Base-by-base conservation (phyloP, 352 stramenopile genomes). In the Globisporangium apiculatum region DNA sequence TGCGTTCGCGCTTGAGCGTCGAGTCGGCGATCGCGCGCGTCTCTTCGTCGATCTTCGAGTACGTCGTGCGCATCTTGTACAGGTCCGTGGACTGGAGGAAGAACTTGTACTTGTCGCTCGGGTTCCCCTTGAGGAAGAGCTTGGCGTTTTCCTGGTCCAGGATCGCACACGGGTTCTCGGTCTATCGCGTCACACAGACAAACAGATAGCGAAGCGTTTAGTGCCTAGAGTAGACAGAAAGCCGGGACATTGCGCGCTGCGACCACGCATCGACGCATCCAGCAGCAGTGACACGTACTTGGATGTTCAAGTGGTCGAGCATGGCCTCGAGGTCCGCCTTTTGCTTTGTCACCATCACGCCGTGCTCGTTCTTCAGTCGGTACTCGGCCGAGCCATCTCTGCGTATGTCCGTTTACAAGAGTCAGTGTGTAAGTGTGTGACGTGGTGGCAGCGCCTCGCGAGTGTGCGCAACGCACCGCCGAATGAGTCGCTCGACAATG, bases 101-200 rank as follows among this genome's bases (percentile, higher is more conserved):
- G 68, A 99, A 99, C 35, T 82, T 83, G 77, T 98, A 99, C 66
- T 99, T 99, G 47, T 98, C 94, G 14, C 82, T 71, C 5, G 84
- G 68, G 58, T 96, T 97, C 43, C 96, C 96, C 31, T 95, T 97
- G 24, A 99, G 67, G 66, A 99, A 99, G 56, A 98, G 84, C 70
- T 99, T 99, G 14, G 95, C 93, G 58, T 98, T 98, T 72, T 99
- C 96, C 67, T 99, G 97, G 69, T 99, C 95, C 45, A 99, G 67
- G 42, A 99, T 94, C 5, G 92, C 91, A 36, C 97, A 97, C 41
- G 97, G 97, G 78, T 99, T 99, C 60, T 99, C 95, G 15, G 98
- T 97, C 69, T 97, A 57, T 85, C 24, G 24, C 24, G 24, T 31
- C 24, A 31, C 24, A 2, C 24, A 31, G 24, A 31, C 24, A 31